These are phyloP conservation scores for Clarireedia homoeocarpa DNA, from an alignment of 2,329 filamentous ascomycete genomes.

Conservation along the genomic window DNA sequence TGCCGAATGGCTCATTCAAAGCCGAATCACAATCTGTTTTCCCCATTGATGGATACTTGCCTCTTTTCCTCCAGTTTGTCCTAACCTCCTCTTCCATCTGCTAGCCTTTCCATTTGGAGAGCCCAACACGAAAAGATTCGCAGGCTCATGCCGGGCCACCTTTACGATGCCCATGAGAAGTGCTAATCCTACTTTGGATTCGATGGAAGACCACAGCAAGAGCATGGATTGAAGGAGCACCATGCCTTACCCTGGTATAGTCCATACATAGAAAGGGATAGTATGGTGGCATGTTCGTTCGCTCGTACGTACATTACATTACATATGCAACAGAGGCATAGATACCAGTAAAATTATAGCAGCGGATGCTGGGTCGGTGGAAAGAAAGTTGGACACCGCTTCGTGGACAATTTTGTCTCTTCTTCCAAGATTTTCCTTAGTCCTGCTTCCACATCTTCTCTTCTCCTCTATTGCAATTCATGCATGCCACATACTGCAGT, in stretches of 20 bases:
- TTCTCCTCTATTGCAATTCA: neutral
- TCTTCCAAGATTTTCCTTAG: neutral
- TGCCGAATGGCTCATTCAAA: slow-evolving; percentile 3
- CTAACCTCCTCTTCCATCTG: no score
- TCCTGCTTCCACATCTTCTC: neutral
- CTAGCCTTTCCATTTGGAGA: no score
- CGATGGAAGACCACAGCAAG: no score
- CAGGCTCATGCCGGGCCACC: no score
- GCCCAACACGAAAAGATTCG: no score
- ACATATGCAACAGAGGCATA: neutral
- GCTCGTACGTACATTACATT: neutral
- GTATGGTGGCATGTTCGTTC: neutral
- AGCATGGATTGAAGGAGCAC: no score
- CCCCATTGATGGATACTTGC: neutral
- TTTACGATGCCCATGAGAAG: no score
- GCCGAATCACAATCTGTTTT: neutral
- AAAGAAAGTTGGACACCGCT: neutral
- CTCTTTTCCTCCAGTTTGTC: neutral
- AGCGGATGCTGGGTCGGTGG: slow-evolving; percentile 1
- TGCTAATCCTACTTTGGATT: no score
- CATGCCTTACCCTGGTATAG: neutral
- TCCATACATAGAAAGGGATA: neutral
- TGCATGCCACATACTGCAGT: slow-evolving; percentile 10
- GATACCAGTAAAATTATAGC: neutral
- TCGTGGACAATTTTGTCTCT: neutral